Evolutionary conservation across 2,329 filamentous ascomycete species (phyloP).

Genomic region (Furcasterigmium furcatum): DNA sequence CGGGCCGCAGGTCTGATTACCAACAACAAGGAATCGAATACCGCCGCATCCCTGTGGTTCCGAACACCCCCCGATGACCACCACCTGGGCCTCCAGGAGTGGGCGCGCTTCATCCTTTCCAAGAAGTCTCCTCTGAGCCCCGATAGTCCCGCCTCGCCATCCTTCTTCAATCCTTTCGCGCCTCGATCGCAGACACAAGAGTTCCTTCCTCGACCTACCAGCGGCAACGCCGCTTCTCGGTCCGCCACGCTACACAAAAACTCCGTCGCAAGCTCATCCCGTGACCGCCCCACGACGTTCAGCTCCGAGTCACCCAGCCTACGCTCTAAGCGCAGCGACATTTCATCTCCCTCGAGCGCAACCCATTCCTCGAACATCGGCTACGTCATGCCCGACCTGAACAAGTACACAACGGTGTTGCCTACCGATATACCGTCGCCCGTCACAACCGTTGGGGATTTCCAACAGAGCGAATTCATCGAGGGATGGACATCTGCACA

Average conservation of each 20-base stretch:
- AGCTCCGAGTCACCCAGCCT: conserved; percentile 58
- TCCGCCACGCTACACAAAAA: conserved; percentile 42
- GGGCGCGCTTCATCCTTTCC: conserved; percentile 51
- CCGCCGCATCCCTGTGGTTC: conserved; percentile 51
- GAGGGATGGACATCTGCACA: conserved; percentile 60
- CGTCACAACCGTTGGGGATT: conserved; percentile 47
- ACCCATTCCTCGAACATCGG: conserved; percentile 37
- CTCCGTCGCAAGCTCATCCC: conserved; percentile 43
- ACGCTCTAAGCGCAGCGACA: conserved; percentile 58
- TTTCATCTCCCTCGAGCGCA: conserved; percentile 55
- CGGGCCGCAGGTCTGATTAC: conserved; percentile 55
- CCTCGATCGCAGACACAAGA: conserved; percentile 29
- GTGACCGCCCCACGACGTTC: conserved; percentile 47
- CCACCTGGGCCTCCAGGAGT: conserved; percentile 52
- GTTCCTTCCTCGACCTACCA: conserved; percentile 38
- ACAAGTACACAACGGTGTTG: conserved; percentile 45
- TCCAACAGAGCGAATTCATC: conserved; percentile 52
- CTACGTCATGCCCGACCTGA: conserved; percentile 36
- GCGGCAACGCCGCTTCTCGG: conserved; percentile 34
- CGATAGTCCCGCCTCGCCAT: conserved; percentile 51
- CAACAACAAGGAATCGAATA: conserved; percentile 40
- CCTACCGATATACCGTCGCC: conserved; percentile 54
- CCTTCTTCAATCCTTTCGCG: conserved; percentile 51
- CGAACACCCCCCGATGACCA: conserved; percentile 50
- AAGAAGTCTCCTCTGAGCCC: conserved; percentile 42